Evolutionary conservation across 345 rosid species (phyloP).

Genomic region (Turritis glabra): DNA sequence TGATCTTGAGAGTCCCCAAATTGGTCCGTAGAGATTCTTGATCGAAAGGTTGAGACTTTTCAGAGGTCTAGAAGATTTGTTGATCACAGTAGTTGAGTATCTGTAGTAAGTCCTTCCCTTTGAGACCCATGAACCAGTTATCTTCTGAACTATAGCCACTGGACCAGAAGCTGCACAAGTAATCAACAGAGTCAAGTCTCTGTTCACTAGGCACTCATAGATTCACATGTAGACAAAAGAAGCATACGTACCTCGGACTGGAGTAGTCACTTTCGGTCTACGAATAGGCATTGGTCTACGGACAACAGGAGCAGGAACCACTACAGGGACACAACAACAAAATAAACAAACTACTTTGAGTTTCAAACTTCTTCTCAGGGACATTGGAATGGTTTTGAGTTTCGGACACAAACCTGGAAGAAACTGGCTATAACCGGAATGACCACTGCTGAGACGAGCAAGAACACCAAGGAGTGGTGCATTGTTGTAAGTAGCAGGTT

Average conservation of each 20-base stretch:
- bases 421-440: conserved; percentile 75
- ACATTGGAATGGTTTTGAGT: neutral
- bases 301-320: conserved; percentile 54
- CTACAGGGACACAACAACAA: conserved; percentile 6
- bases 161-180: conserved; percentile 62
- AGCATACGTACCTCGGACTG: conserved; percentile 77
- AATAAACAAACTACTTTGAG: neutral
- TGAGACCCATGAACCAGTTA: conserved; percentile 73
- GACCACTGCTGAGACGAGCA: conserved; percentile 77
- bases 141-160: conserved; percentile 67
- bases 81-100: conserved; percentile 72
- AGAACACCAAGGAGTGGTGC: conserved; percentile 91
- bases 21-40: conserved; percentile 82
- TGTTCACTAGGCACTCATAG: neutral
- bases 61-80: conserved; percentile 68
- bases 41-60: conserved; percentile 69
- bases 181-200: conserved; percentile 23
- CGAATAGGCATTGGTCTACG: conserved; percentile 48
- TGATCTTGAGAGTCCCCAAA: conserved; percentile 77
- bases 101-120: conserved; percentile 77
- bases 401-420: conserved; percentile 65
- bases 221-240: neutral
- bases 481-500: conserved; percentile 98
- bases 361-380: neutral
- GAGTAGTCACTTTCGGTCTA: conserved; percentile 50